Percentiles rank a stretch among this genome's conserved stretches.
Conservation (phyloP, 345 rosid species). For the Fremontodendron californicum region DNA sequence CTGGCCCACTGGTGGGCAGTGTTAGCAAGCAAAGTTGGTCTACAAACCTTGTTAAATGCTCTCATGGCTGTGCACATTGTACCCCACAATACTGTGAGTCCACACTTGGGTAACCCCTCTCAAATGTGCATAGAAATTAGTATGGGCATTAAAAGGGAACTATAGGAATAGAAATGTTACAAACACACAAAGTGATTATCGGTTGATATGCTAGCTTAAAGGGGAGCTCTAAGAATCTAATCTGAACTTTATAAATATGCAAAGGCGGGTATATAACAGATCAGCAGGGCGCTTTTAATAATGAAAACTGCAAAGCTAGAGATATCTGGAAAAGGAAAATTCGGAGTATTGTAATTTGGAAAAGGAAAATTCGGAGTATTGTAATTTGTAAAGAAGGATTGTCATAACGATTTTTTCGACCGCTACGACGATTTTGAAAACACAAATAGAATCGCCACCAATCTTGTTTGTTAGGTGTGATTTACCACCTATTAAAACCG, state of each 20-base stretch:
- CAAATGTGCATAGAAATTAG: not conserved
- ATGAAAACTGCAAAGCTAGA: not conserved
- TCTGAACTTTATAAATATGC: not conserved
- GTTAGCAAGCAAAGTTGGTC: not conserved
- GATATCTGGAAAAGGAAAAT: not conserved
- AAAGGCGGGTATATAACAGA: not conserved
- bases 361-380: not conserved
- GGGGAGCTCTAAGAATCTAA: not conserved
- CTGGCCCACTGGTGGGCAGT: not conserved
- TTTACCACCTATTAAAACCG: too few relatives aligned
- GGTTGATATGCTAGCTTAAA: conserved; percentile 2
- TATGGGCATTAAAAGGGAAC: not conserved
- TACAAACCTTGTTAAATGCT: not conserved
- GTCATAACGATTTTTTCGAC: too few relatives aligned
- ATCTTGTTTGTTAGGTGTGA: too few relatives aligned
- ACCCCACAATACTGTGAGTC: not conserved
- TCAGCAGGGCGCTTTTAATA: not conserved
- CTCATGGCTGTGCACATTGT: not conserved
- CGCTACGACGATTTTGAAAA: too few relatives aligned
- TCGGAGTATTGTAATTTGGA: not conserved
- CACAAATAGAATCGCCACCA: too few relatives aligned
- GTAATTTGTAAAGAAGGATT: not conserved
- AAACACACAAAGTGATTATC: not conserved
- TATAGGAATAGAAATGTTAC: not conserved
- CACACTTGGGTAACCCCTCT: not conserved